These are phyloP conservation scores for Gymnopilus junonius DNA, from an alignment of 768 basidiomycete genomes.

Conservation along the genomic window DNA sequence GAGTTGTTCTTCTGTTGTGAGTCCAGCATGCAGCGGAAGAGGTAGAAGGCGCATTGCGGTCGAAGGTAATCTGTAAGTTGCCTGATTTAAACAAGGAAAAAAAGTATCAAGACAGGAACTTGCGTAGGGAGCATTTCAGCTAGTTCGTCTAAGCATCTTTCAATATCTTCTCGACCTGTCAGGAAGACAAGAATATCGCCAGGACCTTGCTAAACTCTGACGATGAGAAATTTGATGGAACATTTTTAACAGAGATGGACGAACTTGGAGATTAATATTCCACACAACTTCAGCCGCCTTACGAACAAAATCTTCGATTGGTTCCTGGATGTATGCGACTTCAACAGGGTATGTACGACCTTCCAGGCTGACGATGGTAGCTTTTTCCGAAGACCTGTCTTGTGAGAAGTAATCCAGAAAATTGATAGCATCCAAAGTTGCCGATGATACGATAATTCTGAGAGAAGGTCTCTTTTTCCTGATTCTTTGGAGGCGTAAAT, in stretches of 20 bases:
- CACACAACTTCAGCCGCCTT: conserved; percentile 84
- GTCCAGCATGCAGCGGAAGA: conserved; percentile 86
- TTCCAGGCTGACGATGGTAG: conserved; percentile 87
- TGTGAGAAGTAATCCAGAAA: conserved; percentile 90
- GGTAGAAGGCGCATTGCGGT: conserved; percentile 62
- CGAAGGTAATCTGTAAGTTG: conserved; percentile 48
- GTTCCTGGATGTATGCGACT: conserved; percentile 82
- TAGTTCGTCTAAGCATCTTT: conserved; percentile 80
- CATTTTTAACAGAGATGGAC: conserved; percentile 9
- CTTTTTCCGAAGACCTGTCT: conserved; percentile 64
- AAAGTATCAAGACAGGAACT: conserved; percentile 1
- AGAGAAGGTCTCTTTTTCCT: conserved; percentile 89
- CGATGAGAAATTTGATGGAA: neutral
- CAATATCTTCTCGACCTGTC: conserved; percentile 96
- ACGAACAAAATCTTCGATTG: conserved; percentile 78
- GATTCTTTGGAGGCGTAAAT: conserved; percentile 57
- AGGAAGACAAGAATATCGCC: conserved; percentile 96
- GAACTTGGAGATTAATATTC: conserved; percentile 80
- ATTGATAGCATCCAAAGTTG: conserved; percentile 90
- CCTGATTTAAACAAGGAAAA: neutral
- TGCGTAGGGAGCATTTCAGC: conserved; percentile 76
- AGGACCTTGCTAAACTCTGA: conserved; percentile 59
- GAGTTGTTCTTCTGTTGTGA: conserved; percentile 87
- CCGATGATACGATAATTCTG: conserved; percentile 92
- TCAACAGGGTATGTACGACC: conserved; percentile 97